phyloP scores from a whole-genome alignment of 2,329 filamentous ascomycete genomes.

The Gremmenia infestans region DNA sequence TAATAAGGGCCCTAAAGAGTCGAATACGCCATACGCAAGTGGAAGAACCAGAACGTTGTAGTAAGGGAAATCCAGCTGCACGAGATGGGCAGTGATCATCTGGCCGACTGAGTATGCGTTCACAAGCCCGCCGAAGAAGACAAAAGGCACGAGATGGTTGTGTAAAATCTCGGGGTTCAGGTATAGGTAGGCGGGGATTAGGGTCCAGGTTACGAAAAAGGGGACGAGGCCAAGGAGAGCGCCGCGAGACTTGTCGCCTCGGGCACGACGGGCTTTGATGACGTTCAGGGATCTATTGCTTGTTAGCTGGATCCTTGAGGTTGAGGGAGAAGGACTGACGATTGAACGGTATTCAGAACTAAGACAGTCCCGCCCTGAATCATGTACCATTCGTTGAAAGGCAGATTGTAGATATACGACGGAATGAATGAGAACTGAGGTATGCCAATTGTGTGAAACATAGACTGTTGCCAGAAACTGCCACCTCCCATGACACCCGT shows the following conservation, averaged over 20 bases:
- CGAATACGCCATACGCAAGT: conserved; percentile 70
- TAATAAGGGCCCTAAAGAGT: conserved; percentile 70
- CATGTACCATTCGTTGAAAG: conserved; percentile 91
- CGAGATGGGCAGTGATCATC: conserved; percentile 92
- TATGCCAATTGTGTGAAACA: conserved; percentile 72
- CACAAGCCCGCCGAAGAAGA: conserved; percentile 80
- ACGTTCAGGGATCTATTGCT: conserved; percentile 67
- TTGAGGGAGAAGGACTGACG: conserved; percentile 33
- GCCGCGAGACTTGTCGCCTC: conserved; percentile 65
- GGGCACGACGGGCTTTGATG: conserved; percentile 70
- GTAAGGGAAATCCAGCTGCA: conserved; percentile 83
- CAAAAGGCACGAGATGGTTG: conserved; percentile 82
- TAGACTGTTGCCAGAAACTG: conserved; percentile 85
- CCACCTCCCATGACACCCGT: conserved; percentile 83
- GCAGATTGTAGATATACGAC: conserved; percentile 65
- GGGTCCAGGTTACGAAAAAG: conserved; percentile 70
- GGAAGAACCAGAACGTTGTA: conserved; percentile 80
- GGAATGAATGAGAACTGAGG: conserved; percentile 61
- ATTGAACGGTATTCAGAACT: conserved; percentile 77
- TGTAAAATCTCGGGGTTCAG: conserved; percentile 81
- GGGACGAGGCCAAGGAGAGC: conserved; percentile 80
- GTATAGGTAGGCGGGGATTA: conserved; percentile 74
- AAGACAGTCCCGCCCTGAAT: conserved; percentile 78
- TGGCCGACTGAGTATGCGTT: conserved; percentile 94
- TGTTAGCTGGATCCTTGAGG: conserved; percentile 14